Base-by-base conservation (phyloP, 1,284 basidiomycete species). In the Tylopilus orsonianus region DNA sequence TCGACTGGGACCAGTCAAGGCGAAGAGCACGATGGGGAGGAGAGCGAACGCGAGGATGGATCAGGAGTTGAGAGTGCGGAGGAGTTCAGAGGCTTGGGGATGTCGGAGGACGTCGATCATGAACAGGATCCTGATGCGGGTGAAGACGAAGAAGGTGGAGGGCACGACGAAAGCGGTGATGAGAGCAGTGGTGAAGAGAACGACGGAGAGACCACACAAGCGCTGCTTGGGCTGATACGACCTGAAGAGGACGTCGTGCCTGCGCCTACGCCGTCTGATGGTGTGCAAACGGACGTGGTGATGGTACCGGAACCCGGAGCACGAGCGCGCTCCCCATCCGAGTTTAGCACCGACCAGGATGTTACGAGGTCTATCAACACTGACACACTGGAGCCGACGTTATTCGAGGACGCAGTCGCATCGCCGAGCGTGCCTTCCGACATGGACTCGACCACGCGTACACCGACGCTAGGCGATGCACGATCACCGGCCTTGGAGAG, bases 1-100 rank as follows among this genome's bases (percentile, higher is more conserved):
- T 65, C 75, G 73, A 14, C 75, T 74, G 8, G 75, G 71, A 46
- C 80, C 75, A 53, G 67, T 72, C 69, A 53, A 9, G 47, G 14
- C 2, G 61, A 47, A 26, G 51, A 49, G 13, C 48, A 44, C 10
- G 39, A 50, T 3, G 52, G 34, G 0, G 53, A 54, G 18, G 49
- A 40, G 8, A 26, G 47, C 9, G 57, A 50, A 16, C 50, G 38
- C 16, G 64, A 55, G 24, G 59, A 60, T 4, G 60, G 37, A 16
- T 63, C 55, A 22, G 50, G 41, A 2, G 52, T 13, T 2, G 62
- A 57, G 35, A 65, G 62, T 41, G 53, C 49, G 4, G 67, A 65
- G 2, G 64, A 67, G 23, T 65, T 66, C 48, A 52, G 3, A 30
- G 56, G 49, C 19, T 8, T 61, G 8, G 52, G 53, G 4, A 52